Evolutionary conservation across 2,329 filamentous ascomycete genomes (phyloP).

Genomic region (Cordyceps fumosorosea): DNA sequence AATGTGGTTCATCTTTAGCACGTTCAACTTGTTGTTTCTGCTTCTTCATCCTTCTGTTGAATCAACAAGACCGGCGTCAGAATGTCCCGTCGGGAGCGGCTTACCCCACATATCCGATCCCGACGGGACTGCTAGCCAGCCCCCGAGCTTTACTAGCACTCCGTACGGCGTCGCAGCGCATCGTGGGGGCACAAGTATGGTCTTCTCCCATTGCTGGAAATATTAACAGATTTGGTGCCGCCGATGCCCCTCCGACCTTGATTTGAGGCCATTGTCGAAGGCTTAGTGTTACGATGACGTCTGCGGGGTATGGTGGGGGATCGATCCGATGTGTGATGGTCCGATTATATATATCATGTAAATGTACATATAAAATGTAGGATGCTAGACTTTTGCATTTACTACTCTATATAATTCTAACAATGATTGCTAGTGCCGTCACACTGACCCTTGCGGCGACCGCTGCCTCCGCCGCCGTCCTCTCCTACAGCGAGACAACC

Average conservation of each 20-base stretch:
- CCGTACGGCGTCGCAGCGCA: background rate
- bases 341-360: background rate
- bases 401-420: background rate
- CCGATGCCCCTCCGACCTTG: background rate
- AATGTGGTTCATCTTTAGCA: no score
- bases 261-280: background rate
- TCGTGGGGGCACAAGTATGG: background rate
- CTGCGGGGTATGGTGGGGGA: background rate
- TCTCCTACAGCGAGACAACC: constrained; percentile 15
- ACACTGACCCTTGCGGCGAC: constrained; percentile 13
- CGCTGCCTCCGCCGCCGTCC: constrained; percentile 2
- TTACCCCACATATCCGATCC: background rate
- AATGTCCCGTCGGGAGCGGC: background rate
- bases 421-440: background rate
- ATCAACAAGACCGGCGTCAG: background rate
- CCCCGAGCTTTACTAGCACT: background rate
- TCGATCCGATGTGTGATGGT: background rate
- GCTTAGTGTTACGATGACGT: background rate
- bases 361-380: no score
- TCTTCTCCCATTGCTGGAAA: constrained; percentile 1
- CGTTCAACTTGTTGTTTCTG: no score
- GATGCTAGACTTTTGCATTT: background rate
- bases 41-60: no score
- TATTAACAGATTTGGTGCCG: background rate
- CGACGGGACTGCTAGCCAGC: background rate